Percentiles rank a stretch among this genome's conserved stretches.
phyloP scores from a whole-genome alignment of 352 stramenopile genomes.

The Hyaloperonospora arabidopsidis region DNA sequence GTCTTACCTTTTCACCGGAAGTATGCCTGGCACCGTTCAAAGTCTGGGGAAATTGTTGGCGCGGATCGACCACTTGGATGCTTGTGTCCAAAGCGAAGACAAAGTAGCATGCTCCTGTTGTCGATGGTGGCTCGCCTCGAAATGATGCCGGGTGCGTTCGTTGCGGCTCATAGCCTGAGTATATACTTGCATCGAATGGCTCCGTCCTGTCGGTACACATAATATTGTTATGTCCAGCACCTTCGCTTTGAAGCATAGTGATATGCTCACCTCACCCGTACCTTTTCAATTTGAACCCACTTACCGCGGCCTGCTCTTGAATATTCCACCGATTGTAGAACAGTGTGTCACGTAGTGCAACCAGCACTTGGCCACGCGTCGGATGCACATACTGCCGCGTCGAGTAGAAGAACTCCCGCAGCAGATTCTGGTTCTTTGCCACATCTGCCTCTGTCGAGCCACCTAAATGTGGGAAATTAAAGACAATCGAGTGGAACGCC shows the following conservation, averaged over 20 bases:
- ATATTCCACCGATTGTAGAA: slow-evolving; percentile 86
- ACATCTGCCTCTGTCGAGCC: slow-evolving; percentile 78
- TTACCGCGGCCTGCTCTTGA: slow-evolving; percentile 49
- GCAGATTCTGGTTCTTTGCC: slow-evolving; percentile 69
- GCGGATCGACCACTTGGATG: slow-evolving; percentile 27
- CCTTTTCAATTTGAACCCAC: slow-evolving; percentile 62
- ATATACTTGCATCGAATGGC: slow-evolving; percentile 52
- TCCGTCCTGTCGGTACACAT: slow-evolving; percentile 34
- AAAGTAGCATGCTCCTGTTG: slow-evolving; percentile 54
- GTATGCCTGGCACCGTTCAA: background rate
- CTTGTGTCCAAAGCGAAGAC: slow-evolving; percentile 49
- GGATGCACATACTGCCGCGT: slow-evolving; percentile 49
- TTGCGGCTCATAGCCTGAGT: slow-evolving; percentile 70
- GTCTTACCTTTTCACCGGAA: slow-evolving; percentile 15
- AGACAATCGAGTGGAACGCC: slow-evolving; percentile 64
- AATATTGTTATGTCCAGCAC: background rate
- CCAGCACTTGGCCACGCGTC: slow-evolving; percentile 54
- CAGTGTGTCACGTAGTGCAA: slow-evolving; percentile 63
- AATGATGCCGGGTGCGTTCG: slow-evolving; percentile 68
- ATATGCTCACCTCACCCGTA: slow-evolving; percentile 12
- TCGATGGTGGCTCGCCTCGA: slow-evolving; percentile 65
- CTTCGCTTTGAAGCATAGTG: background rate
- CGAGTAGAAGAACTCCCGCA: slow-evolving; percentile 73
- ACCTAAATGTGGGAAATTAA: slow-evolving; percentile 84
- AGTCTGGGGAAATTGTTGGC: slow-evolving; percentile 1